Base-by-base conservation (phyloP, 495 filamentous ascomycete species). In the Penicillium mononematosum region DNA sequence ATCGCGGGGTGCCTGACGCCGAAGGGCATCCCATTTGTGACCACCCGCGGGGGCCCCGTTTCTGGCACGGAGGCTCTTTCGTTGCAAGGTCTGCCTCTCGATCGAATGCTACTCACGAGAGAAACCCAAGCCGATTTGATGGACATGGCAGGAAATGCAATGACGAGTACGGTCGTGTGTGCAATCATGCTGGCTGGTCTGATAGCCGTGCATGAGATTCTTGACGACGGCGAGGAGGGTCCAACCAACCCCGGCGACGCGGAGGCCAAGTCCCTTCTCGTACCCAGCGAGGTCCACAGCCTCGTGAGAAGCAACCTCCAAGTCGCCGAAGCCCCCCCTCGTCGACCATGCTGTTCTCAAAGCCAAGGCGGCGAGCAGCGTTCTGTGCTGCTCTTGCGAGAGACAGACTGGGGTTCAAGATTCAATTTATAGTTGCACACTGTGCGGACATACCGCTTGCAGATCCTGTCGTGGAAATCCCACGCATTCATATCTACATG, bases 71-170 rank as follows among this genome's bases (percentile, higher is more conserved):
- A 95, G 71, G 74, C 81, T 5, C 74, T 94, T 16, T 66, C 73
- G 8, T 72, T 95, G 22, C 91, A 95, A 70, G 91, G 90, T 0
- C 66, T 96, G 38, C 87, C 89, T 0, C 61, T 88, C 4, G 68
- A 85, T 38, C 76, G 79, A 16, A 67, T 94, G 14, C 69, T 85
- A 1, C 70, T 92, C 5, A 85, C 83, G 1, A 76, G 76, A 34
- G 87, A 94, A 61, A 82, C 76, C 0, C 79, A 88, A 39, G 72
- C 74, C 10, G 77, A 94, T 27, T 73, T 91, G 8, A 83, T 85
- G 50, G 83, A 92, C 56, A 75, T 96, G 6, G 88, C 88, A 3
- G 91, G 91, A 0, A 96, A 96, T 65, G 91, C 91, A 1, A 96
- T 96, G 91, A 82, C 81, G 3, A 82, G 86, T 4, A 88, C 90